Conservation (phyloP, 176 grass and related monocot genomes). For the Rhynchospora breviuscula region DNA sequence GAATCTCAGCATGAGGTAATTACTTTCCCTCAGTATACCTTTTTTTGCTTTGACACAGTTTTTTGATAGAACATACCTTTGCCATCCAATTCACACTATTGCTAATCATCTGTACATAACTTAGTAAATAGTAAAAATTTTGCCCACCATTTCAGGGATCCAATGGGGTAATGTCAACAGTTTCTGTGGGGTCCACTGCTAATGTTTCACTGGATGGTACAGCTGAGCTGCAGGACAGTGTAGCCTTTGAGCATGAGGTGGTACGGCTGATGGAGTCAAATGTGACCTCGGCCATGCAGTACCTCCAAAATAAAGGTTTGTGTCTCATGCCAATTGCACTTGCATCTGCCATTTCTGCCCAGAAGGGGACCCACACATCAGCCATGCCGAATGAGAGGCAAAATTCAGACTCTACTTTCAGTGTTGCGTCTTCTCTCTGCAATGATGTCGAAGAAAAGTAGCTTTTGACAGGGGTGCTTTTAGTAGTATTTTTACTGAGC, state of each 20-base stretch:
- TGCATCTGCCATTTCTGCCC: conserved; percentile 51
- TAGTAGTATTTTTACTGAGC: not conserved
- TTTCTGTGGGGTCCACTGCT: conserved; percentile 21
- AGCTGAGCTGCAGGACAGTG: conserved; percentile 34
- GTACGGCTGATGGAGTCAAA: conserved; percentile 70
- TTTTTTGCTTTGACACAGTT: not conserved
- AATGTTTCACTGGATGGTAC: conserved; percentile 19
- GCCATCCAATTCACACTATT: not conserved
- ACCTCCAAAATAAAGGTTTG: conserved; percentile 73
- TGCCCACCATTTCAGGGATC: conserved; percentile 13
- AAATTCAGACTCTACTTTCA: not conserved
- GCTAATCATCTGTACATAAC: not conserved
- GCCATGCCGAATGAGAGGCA: conserved; percentile 29
- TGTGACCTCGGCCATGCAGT: conserved; percentile 66
- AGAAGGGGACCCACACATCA: conserved; percentile 41
- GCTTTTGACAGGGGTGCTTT: not conserved
- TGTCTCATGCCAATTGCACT: conserved; percentile 85
- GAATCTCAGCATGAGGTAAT: conserved; percentile 67
- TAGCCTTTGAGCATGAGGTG: conserved; percentile 56
- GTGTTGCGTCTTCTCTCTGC: not conserved
- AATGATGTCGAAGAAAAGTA: not conserved
- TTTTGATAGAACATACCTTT: conserved; percentile 2
- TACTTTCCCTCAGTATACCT: not conserved
- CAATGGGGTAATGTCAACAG: not conserved
- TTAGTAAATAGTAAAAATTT: not conserved